Percentiles rank a stretch among this genome's conserved stretches.
These are phyloP conservation scores for Ustilago cynodontis DNA, from an alignment of 1,284 basidiomycete species.

Conservation along the genomic window DNA sequence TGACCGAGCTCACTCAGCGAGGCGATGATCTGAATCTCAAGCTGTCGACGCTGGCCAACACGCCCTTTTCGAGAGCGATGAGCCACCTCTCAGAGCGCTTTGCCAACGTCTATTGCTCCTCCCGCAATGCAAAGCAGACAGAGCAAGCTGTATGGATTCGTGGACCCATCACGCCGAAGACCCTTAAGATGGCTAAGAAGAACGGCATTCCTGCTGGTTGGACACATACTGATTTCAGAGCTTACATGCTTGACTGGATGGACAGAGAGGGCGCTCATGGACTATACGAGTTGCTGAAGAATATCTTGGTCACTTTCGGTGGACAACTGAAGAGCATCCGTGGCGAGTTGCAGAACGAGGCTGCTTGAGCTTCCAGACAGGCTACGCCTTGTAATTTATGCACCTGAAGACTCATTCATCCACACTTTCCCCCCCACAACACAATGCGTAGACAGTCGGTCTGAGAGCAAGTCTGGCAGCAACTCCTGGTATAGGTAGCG, in stretches of 20 bases:
- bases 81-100: constrained; percentile 36
- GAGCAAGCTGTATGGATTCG: constrained; percentile 26
- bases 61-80: constrained; percentile 35
- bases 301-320: constrained; percentile 38
- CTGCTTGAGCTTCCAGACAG: not conserved
- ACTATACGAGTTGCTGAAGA: constrained; percentile 45
- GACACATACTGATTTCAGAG: constrained; percentile 47
- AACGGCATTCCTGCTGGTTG: constrained; percentile 28
- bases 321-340: constrained; percentile 36
- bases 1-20: constrained; percentile 24
- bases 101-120: constrained; percentile 28
- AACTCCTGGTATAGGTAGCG: too few relatives aligned
- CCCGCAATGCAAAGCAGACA: not conserved
- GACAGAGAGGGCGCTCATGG: constrained; percentile 36
- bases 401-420: too few relatives aligned
- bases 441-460: too few relatives aligned
- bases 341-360: constrained; percentile 9
- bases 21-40: constrained; percentile 41
- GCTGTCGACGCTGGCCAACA: constrained; percentile 32
- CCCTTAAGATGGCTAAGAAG: constrained; percentile 31
- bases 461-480: too few relatives aligned
- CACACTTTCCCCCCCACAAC: too few relatives aligned
- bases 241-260: constrained; percentile 47
- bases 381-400: too few relatives aligned
- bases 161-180: constrained; percentile 42